phyloP scores from a whole-genome alignment of 495 filamentous ascomycete species.

The Durotheca rogersii region DNA sequence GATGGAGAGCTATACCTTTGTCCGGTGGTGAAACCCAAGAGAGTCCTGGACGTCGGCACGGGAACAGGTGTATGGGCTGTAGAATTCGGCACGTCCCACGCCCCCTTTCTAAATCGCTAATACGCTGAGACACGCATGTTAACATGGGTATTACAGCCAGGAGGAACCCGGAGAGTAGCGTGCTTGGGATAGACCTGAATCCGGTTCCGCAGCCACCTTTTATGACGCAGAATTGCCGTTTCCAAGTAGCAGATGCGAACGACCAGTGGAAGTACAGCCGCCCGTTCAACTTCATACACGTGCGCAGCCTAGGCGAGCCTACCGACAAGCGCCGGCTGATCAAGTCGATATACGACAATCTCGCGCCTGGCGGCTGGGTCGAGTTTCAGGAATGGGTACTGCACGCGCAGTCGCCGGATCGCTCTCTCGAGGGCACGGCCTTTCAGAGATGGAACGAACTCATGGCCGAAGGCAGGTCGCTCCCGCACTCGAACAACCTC shows the following conservation, averaged over 20 bases:
- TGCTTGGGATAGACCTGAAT: conserved; percentile 49
- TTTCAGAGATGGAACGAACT: conserved; percentile 37
- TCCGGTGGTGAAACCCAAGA: conserved; percentile 23
- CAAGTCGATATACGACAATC: conserved; percentile 36
- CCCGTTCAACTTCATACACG: conserved; percentile 40
- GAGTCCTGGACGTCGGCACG: conserved; percentile 51
- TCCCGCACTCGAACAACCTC: neutral
- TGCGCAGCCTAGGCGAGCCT: conserved; percentile 46
- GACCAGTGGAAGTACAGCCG: conserved; percentile 33
- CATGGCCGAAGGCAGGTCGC: conserved; percentile 33
- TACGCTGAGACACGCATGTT: conserved; percentile 1
- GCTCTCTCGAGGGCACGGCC: conserved; percentile 37
- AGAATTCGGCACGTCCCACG: conserved; percentile 49
- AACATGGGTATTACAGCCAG: conserved; percentile 10
- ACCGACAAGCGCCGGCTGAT: conserved; percentile 45
- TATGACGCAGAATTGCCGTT: conserved; percentile 38
- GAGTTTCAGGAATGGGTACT: conserved; percentile 58
- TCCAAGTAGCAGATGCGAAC: conserved; percentile 41
- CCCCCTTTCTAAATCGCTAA: conserved; percentile 2
- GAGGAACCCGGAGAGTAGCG: conserved; percentile 21
- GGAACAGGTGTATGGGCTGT: conserved; percentile 55
- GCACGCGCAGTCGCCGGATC: conserved; percentile 39
- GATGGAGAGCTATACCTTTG: conserved; percentile 59
- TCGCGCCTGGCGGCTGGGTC: conserved; percentile 56
- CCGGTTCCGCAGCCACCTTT: conserved; percentile 43